These are phyloP conservation scores for Pseudodiploospora longispora DNA, from an alignment of 2,329 filamentous ascomycete species.

Conservation along the genomic window DNA sequence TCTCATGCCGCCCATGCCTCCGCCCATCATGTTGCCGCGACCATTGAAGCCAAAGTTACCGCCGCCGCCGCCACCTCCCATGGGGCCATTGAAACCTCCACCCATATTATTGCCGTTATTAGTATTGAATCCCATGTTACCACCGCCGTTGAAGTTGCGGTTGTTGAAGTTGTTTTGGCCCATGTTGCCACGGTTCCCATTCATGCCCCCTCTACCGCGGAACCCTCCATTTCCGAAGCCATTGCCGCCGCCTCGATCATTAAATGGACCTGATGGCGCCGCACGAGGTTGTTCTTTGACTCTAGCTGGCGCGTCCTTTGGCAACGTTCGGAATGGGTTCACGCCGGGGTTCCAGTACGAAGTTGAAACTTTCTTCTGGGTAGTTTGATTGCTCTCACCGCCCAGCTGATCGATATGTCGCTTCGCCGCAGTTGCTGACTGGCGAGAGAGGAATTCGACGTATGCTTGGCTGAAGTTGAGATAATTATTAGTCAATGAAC, in stretches of 20 bases:
- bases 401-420: constrained; percentile 63
- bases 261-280: constrained; percentile 39
- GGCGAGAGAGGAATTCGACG: constrained; percentile 73
- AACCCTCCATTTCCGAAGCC: constrained; percentile 43
- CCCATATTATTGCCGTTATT: constrained; percentile 39
- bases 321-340: constrained; percentile 86
- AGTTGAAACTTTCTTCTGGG: constrained; percentile 63
- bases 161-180: constrained; percentile 32
- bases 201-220: constrained; percentile 43
- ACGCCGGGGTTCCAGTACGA: constrained; percentile 67
- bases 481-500: constrained; percentile 6
- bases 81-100: constrained; percentile 38
- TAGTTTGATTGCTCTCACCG: constrained; percentile 42
- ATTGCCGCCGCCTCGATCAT: constrained; percentile 35
- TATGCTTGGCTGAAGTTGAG: constrained; percentile 56
- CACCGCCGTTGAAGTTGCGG: constrained; percentile 30
- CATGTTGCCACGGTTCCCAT: constrained; percentile 38
- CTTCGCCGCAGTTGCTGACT: constrained; percentile 80
- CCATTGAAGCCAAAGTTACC: constrained; percentile 44
- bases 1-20: constrained; percentile 34
- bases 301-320: constrained; percentile 67
- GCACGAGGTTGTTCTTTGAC: constrained; percentile 57
- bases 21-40: constrained; percentile 21
- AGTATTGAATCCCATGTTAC: constrained; percentile 34
- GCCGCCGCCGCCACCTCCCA: constrained; percentile 39